Evolutionary conservation across 2,329 filamentous ascomycete species (phyloP).

Genomic region (Fusarium citri): DNA sequence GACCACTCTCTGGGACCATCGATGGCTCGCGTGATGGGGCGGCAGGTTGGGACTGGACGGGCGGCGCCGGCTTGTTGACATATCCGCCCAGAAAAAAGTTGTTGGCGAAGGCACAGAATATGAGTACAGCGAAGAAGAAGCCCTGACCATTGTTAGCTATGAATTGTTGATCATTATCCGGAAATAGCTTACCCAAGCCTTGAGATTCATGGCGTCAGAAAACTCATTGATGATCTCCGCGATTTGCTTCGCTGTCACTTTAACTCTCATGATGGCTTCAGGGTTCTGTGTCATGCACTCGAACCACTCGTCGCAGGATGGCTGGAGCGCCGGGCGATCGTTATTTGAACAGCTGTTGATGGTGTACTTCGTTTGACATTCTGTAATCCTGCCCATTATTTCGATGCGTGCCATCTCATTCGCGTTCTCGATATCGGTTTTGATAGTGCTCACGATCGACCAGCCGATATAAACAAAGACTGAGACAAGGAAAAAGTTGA

Average conservation of each 20-base stretch:
- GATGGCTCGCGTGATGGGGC: constrained; percentile 36
- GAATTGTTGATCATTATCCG: background rate
- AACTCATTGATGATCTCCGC: constrained; percentile 95
- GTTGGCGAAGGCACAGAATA: constrained; percentile 62
- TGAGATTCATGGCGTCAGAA: constrained; percentile 89
- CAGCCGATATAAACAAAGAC: constrained; percentile 74
- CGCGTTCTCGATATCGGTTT: constrained; percentile 79
- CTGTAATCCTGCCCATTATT: constrained; percentile 77
- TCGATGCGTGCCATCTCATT: constrained; percentile 75
- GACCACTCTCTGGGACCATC: constrained; percentile 49
- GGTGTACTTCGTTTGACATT: constrained; percentile 78
- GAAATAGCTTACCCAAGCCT: constrained; percentile 66
- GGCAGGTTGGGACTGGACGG: constrained; percentile 44
- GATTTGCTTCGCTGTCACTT: constrained; percentile 86
- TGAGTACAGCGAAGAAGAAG: constrained; percentile 63
- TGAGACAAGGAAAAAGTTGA: constrained; percentile 72
- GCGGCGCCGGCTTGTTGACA: constrained; percentile 46
- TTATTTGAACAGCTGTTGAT: constrained; percentile 78
- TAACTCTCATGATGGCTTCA: constrained; percentile 79
- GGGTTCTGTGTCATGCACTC: constrained; percentile 89
- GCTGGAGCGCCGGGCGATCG: constrained; percentile 77
- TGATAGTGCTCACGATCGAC: constrained; percentile 75
- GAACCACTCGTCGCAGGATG: constrained; percentile 82
- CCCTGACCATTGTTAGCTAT: constrained; percentile 52
- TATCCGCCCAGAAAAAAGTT: constrained; percentile 59